Base-by-base conservation (phyloP, 139 green algal genomes). In the Spirogloea muscicola region DNA sequence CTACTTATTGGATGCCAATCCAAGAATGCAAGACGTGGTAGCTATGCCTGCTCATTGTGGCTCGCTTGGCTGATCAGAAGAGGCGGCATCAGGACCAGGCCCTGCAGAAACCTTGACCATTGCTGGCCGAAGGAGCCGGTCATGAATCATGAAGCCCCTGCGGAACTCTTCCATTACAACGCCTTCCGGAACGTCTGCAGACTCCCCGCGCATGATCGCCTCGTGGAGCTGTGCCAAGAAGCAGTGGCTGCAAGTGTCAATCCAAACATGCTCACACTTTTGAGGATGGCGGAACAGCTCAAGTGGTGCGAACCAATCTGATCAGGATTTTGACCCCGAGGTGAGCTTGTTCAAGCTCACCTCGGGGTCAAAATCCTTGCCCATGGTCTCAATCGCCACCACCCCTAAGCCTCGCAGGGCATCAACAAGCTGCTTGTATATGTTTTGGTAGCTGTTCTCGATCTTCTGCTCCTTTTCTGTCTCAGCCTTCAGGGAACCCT, bases 341-440 rank as follows among this genome's bases (percentile, higher is more conserved):
- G 75, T 82, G 68, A 77, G 67, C 63, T 62, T n/a, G n/a, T n/a
- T n/a, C n/a, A n/a, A 62, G 63, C 67, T 77, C 68, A 82, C 75
- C 40, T 91, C 82, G 6, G 95, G 95, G 87, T 99, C 92, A 82
- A 99, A 99, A 29, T 85, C 86, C 10, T 74, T 49, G 18, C 93
- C 93, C 36, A 88, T 83, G 10, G 89, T 92, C 9, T 89, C 77
- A 5, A 96, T 88, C 1, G 87, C 77, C 61, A 92, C 86, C 70
- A 99, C 84, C 1, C 95, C 94, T 58, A 97, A 71, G 0, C 72
- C 71, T 39, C 85, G 84, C 72, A 99, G 88, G 38, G 91, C 78
- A 33, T 97, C 92, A 44, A 97, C 88, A 87, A 98, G 91, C 81
- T 97, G 91, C 76, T 92, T 94, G 87, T 97, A 96, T 55, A 99